Percentiles rank a stretch among this genome's conserved stretches.
These are phyloP conservation scores for Malus orientalis DNA, from an alignment of 306 rosid species.

Conservation along the genomic window DNA sequence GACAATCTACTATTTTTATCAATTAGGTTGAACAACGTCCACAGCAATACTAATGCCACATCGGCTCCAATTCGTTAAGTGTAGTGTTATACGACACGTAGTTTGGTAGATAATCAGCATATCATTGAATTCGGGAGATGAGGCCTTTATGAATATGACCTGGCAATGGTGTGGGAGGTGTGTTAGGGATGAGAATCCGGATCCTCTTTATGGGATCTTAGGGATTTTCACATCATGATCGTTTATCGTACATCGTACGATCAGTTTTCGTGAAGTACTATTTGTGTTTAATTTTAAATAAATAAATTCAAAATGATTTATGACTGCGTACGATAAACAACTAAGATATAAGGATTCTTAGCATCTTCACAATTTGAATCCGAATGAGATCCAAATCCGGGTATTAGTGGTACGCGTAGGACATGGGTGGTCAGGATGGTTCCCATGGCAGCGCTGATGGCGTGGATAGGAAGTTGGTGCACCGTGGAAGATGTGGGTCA, in stretches of 20 bases:
- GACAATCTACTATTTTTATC: too few relatives aligned
- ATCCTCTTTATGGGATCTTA: too few relatives aligned
- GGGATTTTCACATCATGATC: fast-evolving
- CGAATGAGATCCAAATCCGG: too few relatives aligned
- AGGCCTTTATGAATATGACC: neutral
- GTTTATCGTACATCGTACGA: fast-evolving
- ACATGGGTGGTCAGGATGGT: neutral
- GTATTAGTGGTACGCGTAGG: neutral
- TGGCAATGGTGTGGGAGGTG: neutral
- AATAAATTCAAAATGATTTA: too few relatives aligned
- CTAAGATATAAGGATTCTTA: too few relatives aligned
- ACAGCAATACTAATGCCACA: neutral
- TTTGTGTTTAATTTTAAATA: too few relatives aligned
- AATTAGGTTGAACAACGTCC: too few relatives aligned
- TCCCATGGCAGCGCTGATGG: neutral
- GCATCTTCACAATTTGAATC: too few relatives aligned
- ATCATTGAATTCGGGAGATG: neutral
- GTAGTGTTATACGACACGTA: neutral
- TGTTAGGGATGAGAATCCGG: too few relatives aligned
- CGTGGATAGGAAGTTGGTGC: neutral
- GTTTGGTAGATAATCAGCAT: neutral
- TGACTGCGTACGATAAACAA: too few relatives aligned
- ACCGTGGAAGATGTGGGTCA: neutral
- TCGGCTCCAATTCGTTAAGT: neutral
- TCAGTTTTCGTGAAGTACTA: fast-evolving